Evolutionary conservation across 2,329 filamentous ascomycete genomes (phyloP).

Genomic region (Pyrenochaeta sp.): DNA sequence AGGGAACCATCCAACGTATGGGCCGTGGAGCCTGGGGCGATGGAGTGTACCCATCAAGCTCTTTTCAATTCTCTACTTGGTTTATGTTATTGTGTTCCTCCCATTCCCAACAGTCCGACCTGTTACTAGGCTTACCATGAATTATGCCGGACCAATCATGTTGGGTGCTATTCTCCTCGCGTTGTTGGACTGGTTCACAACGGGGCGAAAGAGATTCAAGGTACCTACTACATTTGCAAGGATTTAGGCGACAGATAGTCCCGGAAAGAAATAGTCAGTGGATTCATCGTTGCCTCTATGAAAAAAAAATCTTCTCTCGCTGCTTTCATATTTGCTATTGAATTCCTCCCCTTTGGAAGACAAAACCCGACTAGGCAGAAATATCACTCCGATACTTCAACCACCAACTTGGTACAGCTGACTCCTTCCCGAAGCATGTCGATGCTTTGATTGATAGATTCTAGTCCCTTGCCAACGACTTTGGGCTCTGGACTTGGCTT

Average conservation of each 20-base stretch:
- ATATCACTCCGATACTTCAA: background rate
- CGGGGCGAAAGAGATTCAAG: conserved; percentile 21
- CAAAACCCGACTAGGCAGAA: background rate
- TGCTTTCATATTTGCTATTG: too few species aligned
- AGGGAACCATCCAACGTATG: conserved; percentile 12
- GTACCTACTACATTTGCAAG: conserved; percentile 16
- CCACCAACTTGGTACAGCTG: conserved; percentile 1
- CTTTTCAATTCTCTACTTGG: conserved; percentile 39
- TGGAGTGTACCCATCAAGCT: conserved; percentile 45
- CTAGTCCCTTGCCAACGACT: conserved; percentile 1
- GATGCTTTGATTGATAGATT: background rate
- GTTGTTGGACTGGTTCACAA: conserved; percentile 21
- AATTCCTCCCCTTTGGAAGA: too few species aligned
- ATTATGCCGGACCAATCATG: conserved; percentile 22
- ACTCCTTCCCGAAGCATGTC: background rate
- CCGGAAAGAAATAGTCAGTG: too few species aligned
- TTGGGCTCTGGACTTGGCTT: conserved; percentile 1
- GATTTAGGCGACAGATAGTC: too few species aligned
- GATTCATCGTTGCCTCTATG: too few species aligned
- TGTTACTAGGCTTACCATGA: conserved; percentile 23
- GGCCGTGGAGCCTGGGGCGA: conserved; percentile 43
- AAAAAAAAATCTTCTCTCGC: too few species aligned
- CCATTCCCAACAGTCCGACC: conserved; percentile 34
- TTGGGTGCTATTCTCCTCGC: conserved; percentile 16
- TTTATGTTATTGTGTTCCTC: conserved; percentile 46